Base-by-base conservation (phyloP, 768 basidiomycete genomes). In the Boletus rufocinnamomeus region DNA sequence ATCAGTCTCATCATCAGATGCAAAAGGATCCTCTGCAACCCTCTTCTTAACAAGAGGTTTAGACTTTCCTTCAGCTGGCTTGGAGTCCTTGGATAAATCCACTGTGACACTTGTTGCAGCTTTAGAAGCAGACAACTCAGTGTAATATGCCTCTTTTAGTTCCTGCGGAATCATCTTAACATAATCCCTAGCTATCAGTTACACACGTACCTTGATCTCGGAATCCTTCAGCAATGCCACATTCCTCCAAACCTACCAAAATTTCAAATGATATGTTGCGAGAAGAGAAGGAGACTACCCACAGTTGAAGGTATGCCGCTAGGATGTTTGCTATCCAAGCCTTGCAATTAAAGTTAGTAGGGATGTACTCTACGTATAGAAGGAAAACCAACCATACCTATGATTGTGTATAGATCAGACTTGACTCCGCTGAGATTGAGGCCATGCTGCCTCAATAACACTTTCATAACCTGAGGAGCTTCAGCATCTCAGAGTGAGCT, bases 221-320 rank as follows among this genome's bases (percentile, higher is more conserved):
- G 79, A 66, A 19, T 87, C 86, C 21, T 77, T 76, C 56, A 90
- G 65, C 21, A 91, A 69, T 28, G 80, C 76, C 9, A 77, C 74
- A 64, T 83, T 85, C 74, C 86, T 89, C 87, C 89, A 90, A 32
- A 84, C 76, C 89, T 89, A 59, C 6, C 58, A 45, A 41, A 57
- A n/a, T 19, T 30, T 59, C 21, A 19, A 51, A 23, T 14, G 10
- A 46, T 56, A 34, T 57, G 21, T 28, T 10, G 50, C 35, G n/a
- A 48, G 46, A 25, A 43, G 35, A 44, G 4, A 19, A 35, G 19
- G 10, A 27, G 50, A 32, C 2, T 16, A 69, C 79, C 47, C 57
- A 87, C 89, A 59, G 89, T 89, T 25, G 89, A 86, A 41, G 79
- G 82, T 51, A 91, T 79, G 9, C 88, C 86, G 66, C 87, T 89